Evolutionary conservation across 83 land plant genomes (phyloP).

Genomic region (Larix sibirica): DNA sequence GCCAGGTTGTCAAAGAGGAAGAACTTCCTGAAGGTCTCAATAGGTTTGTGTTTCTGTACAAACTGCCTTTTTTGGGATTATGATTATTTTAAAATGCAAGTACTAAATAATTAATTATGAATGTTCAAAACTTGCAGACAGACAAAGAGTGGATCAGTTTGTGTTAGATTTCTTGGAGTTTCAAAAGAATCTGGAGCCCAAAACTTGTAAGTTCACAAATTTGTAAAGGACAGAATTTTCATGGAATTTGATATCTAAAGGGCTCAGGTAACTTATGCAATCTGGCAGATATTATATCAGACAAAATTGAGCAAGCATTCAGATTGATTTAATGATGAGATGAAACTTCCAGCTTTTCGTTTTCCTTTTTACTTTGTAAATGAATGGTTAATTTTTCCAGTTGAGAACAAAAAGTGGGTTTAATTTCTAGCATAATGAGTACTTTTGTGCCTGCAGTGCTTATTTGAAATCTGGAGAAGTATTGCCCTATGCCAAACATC

Average conservation of each 20-base stretch:
- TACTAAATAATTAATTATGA: background rate
- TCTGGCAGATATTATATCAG: background rate
- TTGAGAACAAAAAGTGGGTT: background rate
- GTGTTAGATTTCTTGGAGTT: constrained; percentile 7
- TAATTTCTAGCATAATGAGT: background rate
- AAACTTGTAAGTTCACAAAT: constrained; percentile 3
- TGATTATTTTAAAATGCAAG: background rate
- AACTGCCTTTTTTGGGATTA: background rate
- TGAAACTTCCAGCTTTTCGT: background rate
- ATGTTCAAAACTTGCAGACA: constrained; percentile 10
- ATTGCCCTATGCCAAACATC: constrained; percentile 15
- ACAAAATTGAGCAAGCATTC: background rate
- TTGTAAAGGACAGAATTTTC: background rate
- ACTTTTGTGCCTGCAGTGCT: constrained; percentile 16
- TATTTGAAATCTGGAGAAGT: constrained; percentile 17
- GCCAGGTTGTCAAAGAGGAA: constrained; percentile 16
- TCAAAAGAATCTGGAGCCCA: constrained; percentile 1
- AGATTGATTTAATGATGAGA: background rate
- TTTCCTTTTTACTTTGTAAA: background rate
- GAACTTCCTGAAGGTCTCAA: constrained; percentile 10
- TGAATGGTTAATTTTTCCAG: background rate
- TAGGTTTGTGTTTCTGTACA: background rate
- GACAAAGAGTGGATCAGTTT: constrained; percentile 4
- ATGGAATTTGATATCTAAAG: background rate
- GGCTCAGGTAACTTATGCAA: background rate